Percentiles rank a stretch among this genome's conserved stretches.
Evolutionary conservation across 129 eudicot genomes (phyloP).

Genomic region (Flaveria brownii): DNA sequence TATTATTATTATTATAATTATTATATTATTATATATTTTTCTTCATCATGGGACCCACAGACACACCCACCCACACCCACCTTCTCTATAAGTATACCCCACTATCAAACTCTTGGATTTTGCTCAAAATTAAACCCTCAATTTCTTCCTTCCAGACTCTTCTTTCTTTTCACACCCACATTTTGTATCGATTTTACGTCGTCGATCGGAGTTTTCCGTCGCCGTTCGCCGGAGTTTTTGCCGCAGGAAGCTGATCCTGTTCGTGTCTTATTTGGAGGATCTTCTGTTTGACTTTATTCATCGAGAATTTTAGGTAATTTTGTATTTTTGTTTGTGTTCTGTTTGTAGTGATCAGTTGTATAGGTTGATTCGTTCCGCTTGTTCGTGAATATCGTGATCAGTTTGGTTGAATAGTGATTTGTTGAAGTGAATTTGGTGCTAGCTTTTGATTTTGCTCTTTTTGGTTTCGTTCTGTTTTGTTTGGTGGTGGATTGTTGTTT

Average conservation of each 20-base stretch:
- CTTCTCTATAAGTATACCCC: constrained; percentile 25
- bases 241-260: not conserved
- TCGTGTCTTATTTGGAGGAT: not conserved
- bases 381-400: not conserved
- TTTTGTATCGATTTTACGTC: not conserved
- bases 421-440: not conserved
- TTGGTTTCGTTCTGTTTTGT: not conserved
- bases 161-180: not conserved
- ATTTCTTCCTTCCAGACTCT: constrained; percentile 32
- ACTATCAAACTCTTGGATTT: not conserved
- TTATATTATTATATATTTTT: not conserved
- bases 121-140: not conserved
- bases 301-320: constrained; percentile 20
- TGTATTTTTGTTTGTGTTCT: not conserved
- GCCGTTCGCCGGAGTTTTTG: constrained; percentile 7
- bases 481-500: not conserved
- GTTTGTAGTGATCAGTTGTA: not conserved
- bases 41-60: constrained; percentile 4
- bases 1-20: no score
- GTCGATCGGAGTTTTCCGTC: constrained; percentile 26
- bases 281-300: not conserved
- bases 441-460: constrained; percentile 1
- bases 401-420: not conserved
- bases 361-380: not conserved
- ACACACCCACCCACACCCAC: constrained; percentile 20